phyloP scores from a whole-genome alignment of 192 early-diverging fungal genomes.

The Coemansia sp. region DNA sequence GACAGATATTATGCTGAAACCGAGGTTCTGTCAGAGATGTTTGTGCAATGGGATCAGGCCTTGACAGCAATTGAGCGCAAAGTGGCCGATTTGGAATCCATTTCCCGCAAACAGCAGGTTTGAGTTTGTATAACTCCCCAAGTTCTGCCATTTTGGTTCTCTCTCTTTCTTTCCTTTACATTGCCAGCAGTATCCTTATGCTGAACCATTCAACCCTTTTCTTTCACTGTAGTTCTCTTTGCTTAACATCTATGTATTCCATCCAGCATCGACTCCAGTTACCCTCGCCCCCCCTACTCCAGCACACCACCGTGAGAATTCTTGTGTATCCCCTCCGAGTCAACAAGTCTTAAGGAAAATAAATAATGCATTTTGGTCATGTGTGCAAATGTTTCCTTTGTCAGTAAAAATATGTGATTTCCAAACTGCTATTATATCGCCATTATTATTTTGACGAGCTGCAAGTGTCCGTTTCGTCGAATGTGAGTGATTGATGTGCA shows the following conservation, averaged over 20 bases:
- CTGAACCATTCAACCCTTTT: too few relatives aligned
- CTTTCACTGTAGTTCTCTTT: not conserved
- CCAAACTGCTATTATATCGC: too few relatives aligned
- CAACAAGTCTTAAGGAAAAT: not conserved
- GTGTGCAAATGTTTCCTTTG: not conserved
- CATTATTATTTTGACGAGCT: too few relatives aligned
- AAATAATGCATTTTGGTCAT: not conserved
- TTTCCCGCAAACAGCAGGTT: not conserved
- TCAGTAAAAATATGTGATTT: not conserved
- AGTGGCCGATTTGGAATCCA: slow-evolving; percentile 24
- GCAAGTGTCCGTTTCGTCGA: too few relatives aligned
- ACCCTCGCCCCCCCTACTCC: not conserved
- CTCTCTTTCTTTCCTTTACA: too few relatives aligned
- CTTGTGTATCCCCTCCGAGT: not conserved
- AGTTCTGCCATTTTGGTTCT: not conserved
- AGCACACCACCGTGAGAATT: not conserved
- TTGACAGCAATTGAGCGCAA: slow-evolving; percentile 40
- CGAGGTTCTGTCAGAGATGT: slow-evolving; percentile 45
- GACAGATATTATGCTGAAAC: slow-evolving; percentile 49
- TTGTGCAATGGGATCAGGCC: slow-evolving; percentile 42
- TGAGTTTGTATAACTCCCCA: not conserved
- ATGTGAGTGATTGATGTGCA: too few relatives aligned
- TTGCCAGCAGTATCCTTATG: too few relatives aligned
- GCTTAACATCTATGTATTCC: not conserved
- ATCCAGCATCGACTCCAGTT: too few relatives aligned